phyloP scores from a whole-genome alignment of 164 flowering plant species.

The Vitis rotundifolia region DNA sequence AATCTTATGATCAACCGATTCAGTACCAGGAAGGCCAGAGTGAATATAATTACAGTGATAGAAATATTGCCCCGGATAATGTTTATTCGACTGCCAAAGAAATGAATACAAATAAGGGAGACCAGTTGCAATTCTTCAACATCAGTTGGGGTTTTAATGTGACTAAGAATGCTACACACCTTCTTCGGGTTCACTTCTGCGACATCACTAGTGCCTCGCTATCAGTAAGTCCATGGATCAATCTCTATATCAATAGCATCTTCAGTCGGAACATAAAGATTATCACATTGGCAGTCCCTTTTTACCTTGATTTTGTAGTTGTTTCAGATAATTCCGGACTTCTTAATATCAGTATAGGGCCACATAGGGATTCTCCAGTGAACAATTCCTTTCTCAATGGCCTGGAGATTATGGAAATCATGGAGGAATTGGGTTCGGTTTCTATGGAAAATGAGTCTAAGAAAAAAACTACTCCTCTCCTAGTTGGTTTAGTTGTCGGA shows the following conservation, averaged over 20 bases:
- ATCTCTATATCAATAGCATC: background rate
- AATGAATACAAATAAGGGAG: background rate
- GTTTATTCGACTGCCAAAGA: background rate
- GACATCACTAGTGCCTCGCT: background rate
- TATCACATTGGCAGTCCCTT: background rate
- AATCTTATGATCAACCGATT: no score
- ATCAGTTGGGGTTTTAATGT: slow-evolving; percentile 2
- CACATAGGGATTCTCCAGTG: background rate
- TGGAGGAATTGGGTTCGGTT: background rate
- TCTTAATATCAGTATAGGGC: slow-evolving; percentile 4
- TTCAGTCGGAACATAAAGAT: background rate
- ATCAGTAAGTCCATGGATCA: background rate
- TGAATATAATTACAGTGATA: no score
- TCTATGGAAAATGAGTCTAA: background rate
- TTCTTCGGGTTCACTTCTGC: slow-evolving; percentile 19
- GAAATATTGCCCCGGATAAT: background rate
- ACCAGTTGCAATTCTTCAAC: no score
- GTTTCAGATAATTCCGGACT: slow-evolving; percentile 4
- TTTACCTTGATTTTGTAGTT: slow-evolving; percentile 11
- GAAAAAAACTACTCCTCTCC: background rate
- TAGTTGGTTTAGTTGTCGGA: slow-evolving; percentile 1
- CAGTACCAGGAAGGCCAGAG: no score
- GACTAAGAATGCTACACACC: background rate
- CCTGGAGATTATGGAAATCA: slow-evolving; percentile 11
- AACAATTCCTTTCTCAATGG: slow-evolving; percentile 13